Percentiles rank a stretch among this genome's conserved stretches.
Evolutionary conservation across 1,284 basidiomycete species (phyloP).

Genomic region (Afroboletus lepidellus): DNA sequence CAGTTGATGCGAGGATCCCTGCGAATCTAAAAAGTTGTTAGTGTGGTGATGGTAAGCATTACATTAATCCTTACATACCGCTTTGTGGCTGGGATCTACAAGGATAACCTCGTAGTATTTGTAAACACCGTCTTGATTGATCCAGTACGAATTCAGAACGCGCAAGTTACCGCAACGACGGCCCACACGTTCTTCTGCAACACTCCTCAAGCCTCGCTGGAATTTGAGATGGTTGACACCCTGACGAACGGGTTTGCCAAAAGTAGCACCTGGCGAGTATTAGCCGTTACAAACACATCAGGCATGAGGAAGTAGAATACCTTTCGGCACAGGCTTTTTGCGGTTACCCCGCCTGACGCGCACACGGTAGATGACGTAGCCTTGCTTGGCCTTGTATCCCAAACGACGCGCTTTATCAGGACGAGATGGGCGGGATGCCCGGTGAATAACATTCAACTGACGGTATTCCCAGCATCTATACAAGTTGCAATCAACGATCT

Average conservation of each 20-base stretch:
- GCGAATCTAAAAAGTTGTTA: conserved; percentile 60
- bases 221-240: conserved; percentile 99
- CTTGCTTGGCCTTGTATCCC: conserved; percentile 99
- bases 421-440: conserved; percentile 95
- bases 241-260: conserved; percentile 98
- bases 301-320: conserved; percentile 40
- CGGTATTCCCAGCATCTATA: conserved; percentile 98
- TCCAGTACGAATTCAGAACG: conserved; percentile 98
- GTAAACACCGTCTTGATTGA: conserved; percentile 99
- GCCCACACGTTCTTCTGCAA: conserved; percentile 98
- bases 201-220: conserved; percentile 90
- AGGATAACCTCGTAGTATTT: conserved; percentile 99
- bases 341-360: conserved; percentile 98
- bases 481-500: conserved; percentile 10
- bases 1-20: conserved; percentile 98
- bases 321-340: conserved; percentile 98
- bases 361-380: conserved; percentile 97
- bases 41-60: conserved; percentile 1
- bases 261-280: conserved; percentile 76
- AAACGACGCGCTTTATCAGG: conserved; percentile 99
- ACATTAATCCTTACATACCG: conserved; percentile 58
- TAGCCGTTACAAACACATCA: conserved; percentile 1
- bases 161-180: conserved; percentile 95
- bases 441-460: conserved; percentile 97
- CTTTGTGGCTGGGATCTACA: conserved; percentile 92